phyloP scores from a whole-genome alignment of 345 rosid genomes.

The Pelargonium nanum region DNA sequence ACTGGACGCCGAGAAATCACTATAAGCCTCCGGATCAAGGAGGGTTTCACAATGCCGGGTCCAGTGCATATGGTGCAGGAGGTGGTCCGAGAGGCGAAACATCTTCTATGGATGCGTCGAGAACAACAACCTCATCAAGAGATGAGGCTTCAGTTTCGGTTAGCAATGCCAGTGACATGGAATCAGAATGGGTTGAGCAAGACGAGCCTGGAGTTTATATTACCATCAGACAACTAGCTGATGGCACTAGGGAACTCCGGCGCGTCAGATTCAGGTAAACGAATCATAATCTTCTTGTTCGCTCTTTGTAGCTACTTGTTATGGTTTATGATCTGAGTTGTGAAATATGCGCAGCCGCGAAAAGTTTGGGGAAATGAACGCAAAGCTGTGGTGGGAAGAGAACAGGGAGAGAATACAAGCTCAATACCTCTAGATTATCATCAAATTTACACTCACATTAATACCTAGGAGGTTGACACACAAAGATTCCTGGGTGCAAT shows the following conservation, averaged over 20 bases:
- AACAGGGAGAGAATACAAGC: constrained; percentile 95
- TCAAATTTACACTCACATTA: no score
- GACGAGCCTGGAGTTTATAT: constrained; percentile 94
- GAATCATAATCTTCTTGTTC: background rate
- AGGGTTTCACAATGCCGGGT: constrained; percentile 31
- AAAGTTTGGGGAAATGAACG: constrained; percentile 78
- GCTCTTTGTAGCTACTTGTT: background rate
- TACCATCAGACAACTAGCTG: constrained; percentile 74
- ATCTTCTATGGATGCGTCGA: constrained; percentile 46
- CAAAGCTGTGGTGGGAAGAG: constrained; percentile 98
- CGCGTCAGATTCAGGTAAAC: constrained; percentile 93
- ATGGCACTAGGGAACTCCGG: constrained; percentile 92
- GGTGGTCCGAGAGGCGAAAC: constrained; percentile 37
- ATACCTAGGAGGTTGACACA: no score
- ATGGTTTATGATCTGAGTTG: background rate
- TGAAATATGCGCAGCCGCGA: constrained; percentile 57
- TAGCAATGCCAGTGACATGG: constrained; percentile 89
- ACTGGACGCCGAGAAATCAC: constrained; percentile 70
- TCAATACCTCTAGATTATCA: constrained; percentile 65
- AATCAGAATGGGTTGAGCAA: constrained; percentile 84
- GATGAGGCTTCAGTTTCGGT: constrained; percentile 75
- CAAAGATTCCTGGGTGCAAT: no score
- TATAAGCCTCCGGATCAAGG: constrained; percentile 31
- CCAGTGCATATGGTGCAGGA: constrained; percentile 42
- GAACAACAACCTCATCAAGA: constrained; percentile 82